Evolutionary conservation across 1,284 basidiomycete genomes (phyloP).

Genomic region (Papiliotrema terrestris): DNA sequence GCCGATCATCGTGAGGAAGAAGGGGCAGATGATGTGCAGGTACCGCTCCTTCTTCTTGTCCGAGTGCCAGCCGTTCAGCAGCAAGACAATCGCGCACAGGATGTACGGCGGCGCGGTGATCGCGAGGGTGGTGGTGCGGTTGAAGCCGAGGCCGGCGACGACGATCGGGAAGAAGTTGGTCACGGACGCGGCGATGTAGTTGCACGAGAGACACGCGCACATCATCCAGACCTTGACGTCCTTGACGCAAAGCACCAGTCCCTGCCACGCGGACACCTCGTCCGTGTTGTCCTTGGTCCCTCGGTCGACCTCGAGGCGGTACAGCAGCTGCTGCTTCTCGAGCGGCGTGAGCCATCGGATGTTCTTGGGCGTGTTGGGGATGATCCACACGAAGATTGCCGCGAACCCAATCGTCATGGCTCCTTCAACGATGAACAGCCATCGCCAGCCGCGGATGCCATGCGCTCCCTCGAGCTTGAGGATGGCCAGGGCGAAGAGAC

Average conservation of each 20-base stretch:
- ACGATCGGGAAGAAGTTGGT: constrained; percentile 47
- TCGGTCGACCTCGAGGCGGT: constrained; percentile 39
- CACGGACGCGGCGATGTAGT: constrained; percentile 37
- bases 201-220: constrained; percentile 15
- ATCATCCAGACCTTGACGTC: constrained; percentile 43
- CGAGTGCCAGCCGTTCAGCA: constrained; percentile 39
- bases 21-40: constrained; percentile 27
- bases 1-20: constrained; percentile 28
- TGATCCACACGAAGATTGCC: constrained; percentile 28
- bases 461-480: constrained; percentile 26
- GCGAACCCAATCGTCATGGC: constrained; percentile 33
- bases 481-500: constrained; percentile 40
- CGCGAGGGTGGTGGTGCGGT: constrained; percentile 41
- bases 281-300: constrained; percentile 32
- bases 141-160: constrained; percentile 40
- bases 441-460: constrained; percentile 38
- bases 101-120: constrained; percentile 45
- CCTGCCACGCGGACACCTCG: constrained; percentile 23
- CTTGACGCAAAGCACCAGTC: constrained; percentile 29
- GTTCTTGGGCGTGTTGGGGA: constrained; percentile 38
- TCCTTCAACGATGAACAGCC: constrained; percentile 26
- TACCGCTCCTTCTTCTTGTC: constrained; percentile 40
- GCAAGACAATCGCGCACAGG: constrained; percentile 34
- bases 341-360: constrained; percentile 30
- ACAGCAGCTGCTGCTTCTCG: constrained; percentile 35